phyloP scores from a whole-genome alignment of 2,329 filamentous ascomycete genomes.

The Huntiella moniliformis region DNA sequence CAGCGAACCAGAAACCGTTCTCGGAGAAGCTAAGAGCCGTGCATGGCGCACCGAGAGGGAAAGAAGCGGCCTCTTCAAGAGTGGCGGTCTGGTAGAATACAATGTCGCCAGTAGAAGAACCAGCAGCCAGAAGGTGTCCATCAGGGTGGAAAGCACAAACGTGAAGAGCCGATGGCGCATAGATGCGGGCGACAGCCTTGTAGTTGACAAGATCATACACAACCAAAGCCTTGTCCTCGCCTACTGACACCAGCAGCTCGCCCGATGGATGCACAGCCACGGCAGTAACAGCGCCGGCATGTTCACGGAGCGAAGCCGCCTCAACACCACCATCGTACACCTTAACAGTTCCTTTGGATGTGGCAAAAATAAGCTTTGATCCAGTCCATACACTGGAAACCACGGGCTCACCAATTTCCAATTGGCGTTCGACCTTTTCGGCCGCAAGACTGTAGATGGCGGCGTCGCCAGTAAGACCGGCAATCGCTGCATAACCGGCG shows the following conservation, averaged over 20 bases:
- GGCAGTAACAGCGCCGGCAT: constrained; percentile 63
- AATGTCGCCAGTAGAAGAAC: constrained; percentile 61
- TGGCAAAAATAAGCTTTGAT: constrained; percentile 51
- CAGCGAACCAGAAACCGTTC: constrained; percentile 91
- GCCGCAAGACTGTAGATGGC: constrained; percentile 58
- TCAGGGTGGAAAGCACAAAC: constrained; percentile 84
- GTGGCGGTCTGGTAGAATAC: constrained; percentile 78
- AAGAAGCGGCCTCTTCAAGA: constrained; percentile 57
- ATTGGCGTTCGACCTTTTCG: constrained; percentile 45
- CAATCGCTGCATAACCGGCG: constrained; percentile 51
- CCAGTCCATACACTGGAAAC: constrained; percentile 48
- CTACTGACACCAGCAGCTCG: constrained; percentile 68
- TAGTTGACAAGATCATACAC: constrained; percentile 61
- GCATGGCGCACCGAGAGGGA: constrained; percentile 49
- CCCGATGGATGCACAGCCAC: constrained; percentile 69
- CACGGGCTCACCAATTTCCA: constrained; percentile 49
- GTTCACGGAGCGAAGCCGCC: constrained; percentile 52
- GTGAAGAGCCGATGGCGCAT: constrained; percentile 56
- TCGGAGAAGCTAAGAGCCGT: constrained; percentile 74
- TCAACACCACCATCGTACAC: constrained; percentile 56
- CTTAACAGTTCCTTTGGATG: constrained; percentile 59
- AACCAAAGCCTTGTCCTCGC: constrained; percentile 78
- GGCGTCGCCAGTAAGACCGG: constrained; percentile 54
- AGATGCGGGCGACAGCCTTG: constrained; percentile 58
- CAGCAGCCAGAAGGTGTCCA: constrained; percentile 79